Evolutionary conservation across 2,329 filamentous ascomycete species (phyloP), one percentile per base, ranked within the genome.

Genomic region (Trichoderma pleuroti): DNA sequence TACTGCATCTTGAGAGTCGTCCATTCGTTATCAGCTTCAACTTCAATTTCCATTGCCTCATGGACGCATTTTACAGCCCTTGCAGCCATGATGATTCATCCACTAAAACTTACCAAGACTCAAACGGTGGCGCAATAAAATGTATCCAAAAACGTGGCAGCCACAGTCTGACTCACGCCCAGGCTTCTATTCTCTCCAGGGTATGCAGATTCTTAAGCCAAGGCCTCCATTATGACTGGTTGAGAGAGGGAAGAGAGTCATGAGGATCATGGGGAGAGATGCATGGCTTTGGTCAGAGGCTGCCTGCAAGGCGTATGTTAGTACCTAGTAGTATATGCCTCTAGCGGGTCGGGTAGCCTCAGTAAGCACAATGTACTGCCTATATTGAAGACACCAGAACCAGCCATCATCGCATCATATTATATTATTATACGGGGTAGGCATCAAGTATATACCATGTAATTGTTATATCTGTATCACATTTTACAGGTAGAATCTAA

Each of bases 271-370:
- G 36, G 12, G 7, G 34, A 28, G 6, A 12, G 30, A 28, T n/a
- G 18, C 21, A 52, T 52, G n/a, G 24, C 16, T 32, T 46, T 6
- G 10, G 8, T 8, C 12, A 39, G 32, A 52, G 46, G 24, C 18
- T 39, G 63, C 39, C 68, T 59, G 42, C 18, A 61, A 28, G 36
- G 49, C 52, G 18, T 42, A 42, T 16, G 6, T 34, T 34, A 12
- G 10, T 36, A 36, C 26, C 26, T 28, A n/a, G 9, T 39, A 4
- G 39, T 63, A 10, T 62, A 63, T 71, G 54, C 66, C 34, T 61
- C 63, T 70, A 67, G 68, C 65, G 71, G 59, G 70, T 57, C 36
- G 34, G 60, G 24, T 68, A 32, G 39, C 39, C 32, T 70, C 69
- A 24, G 64, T 72, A n/a, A 49, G 66, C 70, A 70, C 59, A 12